Base-by-base conservation (phyloP, 345 rosid genomes). In the Pistacia vera region DNA sequence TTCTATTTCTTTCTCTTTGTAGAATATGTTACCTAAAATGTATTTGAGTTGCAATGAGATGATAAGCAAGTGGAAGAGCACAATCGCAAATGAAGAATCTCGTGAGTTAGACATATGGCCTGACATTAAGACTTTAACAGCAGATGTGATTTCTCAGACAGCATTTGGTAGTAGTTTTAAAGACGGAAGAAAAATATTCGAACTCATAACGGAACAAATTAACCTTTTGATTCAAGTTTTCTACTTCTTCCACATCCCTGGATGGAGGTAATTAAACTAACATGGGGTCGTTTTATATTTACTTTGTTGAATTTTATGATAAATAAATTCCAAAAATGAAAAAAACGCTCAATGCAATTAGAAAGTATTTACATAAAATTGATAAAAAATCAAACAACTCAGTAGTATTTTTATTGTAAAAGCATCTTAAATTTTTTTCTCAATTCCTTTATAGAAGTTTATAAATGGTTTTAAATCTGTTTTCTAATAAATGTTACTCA, bases 141-240 rank as follows among this genome's bases (percentile, higher is more conserved):
- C 88, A 1, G 90, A 88, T 61, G 82, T 74, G 3, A 88, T 88
- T 73, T 81, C 92, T 12, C 72, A 87, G 49, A 75, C 87, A 8
- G 87, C 92, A 18, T 86, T 88, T 61, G 91, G 89, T 11, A 86
- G 80, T 76, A 86, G 80, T 76, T 83, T 66, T 22, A 65, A 83
- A 71, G 86, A 89, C 72, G 90, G 90, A 25, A 78, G 52, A 63
- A 72, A 75, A 38, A 83, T 88, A 44, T 88, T 83, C 62, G 81
- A 83, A n/a, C 83, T 85, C 48, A 66, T 78, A 38, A 78, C 2
- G 4, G 83, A 85, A 16, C 83, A 67, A 64, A 30, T 57, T 30
- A 14, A 12, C n/a, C 77, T 80, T n/a, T 13, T 35, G 0, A 4
- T 30, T 3, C 74, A 72, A 67, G 70, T 3, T 28, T 0, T 61